Base-by-base conservation (phyloP, 306 rosid species). In the Vachellia collinsii region DNA sequence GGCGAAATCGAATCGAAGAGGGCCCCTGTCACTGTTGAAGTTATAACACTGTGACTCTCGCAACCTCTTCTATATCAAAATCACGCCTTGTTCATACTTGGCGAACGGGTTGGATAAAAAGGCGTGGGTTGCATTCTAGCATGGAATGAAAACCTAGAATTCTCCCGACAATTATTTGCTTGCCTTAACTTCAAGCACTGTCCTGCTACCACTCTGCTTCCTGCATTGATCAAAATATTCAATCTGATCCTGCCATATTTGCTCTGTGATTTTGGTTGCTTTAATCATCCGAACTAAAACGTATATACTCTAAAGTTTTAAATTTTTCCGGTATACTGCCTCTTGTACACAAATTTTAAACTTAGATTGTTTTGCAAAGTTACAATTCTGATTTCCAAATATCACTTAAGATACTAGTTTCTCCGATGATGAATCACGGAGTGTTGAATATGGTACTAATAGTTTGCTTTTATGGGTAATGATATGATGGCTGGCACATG, bases 61-160 rank as follows among this genome's bases (percentile, higher is more conserved):
- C 98, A 95, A 91, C 93, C 88, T 93, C 96, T 95, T 90, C 93
- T 25, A 95, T 36, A 94, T 4, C 71, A 86, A 84, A 56, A 86
- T 9, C 59, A n/a, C 6, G 34, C 51, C 19, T 48, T 23, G 58
- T 23, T 51, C 8, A 66, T 47, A n/a, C 56, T 47, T 58, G 59
- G 80, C 78, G 12, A 48, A 11, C 36, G 97, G 96, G 93, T 91
- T 83, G 92, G 65, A 87, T 37, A 70, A 91, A 95, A 95, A 93
- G 97, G 96, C 96, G 88, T 88, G 97, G 96, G 88, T 88, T 93
- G 84, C 96, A 90, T 91, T 90, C 97, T 93, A 95, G 82, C 81
- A 91, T 95, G 86, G 98, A 86, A 85, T 95, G 86, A 13, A 62
- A 70, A 84, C 70, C 94, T 93, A 95, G 94, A 91, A 90, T 93